These are phyloP conservation scores for Globisporangium echinulatum DNA, from an alignment of 352 stramenopile genomes.

Conservation along the genomic window DNA sequence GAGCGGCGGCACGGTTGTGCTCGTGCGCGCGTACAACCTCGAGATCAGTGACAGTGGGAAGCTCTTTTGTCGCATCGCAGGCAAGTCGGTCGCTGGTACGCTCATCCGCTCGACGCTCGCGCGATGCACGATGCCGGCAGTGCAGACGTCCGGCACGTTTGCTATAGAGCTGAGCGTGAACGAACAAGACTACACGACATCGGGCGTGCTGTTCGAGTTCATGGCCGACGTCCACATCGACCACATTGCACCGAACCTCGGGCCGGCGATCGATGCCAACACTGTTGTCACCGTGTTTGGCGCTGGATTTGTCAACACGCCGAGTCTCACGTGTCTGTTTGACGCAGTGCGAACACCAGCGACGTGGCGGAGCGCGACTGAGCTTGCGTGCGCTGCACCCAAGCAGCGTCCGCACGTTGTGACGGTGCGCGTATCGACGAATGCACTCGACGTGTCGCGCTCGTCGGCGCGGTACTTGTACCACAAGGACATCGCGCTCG, in stretches of 20 bases:
- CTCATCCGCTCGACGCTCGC: slow-evolving; percentile 29
- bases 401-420: slow-evolving; percentile 47
- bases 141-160: slow-evolving; percentile 18
- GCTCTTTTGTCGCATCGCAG: slow-evolving; percentile 45
- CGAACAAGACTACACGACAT: slow-evolving; percentile 39
- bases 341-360: slow-evolving; percentile 27
- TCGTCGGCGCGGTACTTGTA: slow-evolving; percentile 65
- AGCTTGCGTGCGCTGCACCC: slow-evolving; percentile 62
- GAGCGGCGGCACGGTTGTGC: slow-evolving; percentile 40
- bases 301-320: slow-evolving; percentile 48
- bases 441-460: slow-evolving; percentile 64
- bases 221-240: slow-evolving; percentile 34
- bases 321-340: slow-evolving; percentile 49
- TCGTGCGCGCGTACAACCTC: slow-evolving; percentile 54
- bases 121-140: slow-evolving; percentile 36
- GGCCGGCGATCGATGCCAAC: slow-evolving; percentile 41
- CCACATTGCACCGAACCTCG: slow-evolving; percentile 41
- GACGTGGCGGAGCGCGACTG: slow-evolving; percentile 31
- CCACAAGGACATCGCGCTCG: slow-evolving; percentile 77
- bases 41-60: slow-evolving; percentile 29
- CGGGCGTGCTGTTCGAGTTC: slow-evolving; percentile 40
- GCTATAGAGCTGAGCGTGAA: slow-evolving; percentile 57
- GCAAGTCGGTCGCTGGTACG: slow-evolving; percentile 17
- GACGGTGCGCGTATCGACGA: slow-evolving; percentile 73
- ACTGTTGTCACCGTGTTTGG: slow-evolving; percentile 65